Percentiles rank a stretch among this genome's conserved stretches.
Conservation (phyloP, 2,329 filamentous ascomycete species). For the Cordyceps pruinosa region DNA sequence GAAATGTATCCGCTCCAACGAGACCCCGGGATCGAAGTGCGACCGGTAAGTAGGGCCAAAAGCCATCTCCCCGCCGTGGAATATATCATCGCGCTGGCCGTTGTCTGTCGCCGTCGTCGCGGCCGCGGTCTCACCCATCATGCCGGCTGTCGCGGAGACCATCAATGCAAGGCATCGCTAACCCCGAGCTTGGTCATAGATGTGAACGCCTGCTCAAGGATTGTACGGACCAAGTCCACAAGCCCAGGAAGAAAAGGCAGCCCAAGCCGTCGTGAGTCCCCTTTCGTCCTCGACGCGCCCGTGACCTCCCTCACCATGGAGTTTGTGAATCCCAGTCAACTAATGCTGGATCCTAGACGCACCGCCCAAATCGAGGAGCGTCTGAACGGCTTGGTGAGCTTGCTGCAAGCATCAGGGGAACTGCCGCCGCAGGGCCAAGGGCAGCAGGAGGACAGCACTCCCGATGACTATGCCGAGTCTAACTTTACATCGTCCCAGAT, state of each 20-base stretch:
- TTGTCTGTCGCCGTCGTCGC: not conserved
- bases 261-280: conserved; percentile 42
- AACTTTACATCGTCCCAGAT: conserved; percentile 5
- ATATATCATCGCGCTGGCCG: not conserved
- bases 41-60: conserved; percentile 30
- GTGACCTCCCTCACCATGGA: not conserved
- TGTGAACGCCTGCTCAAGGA: conserved; percentile 43
- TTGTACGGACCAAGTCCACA: conserved; percentile 40
- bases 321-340: not conserved
- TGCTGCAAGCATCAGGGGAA: conserved; percentile 38
- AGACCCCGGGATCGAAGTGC: conserved; percentile 33
- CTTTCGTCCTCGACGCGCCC: not conserved
- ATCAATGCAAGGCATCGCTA: not conserved
- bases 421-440: conserved; percentile 16
- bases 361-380: conserved; percentile 44
- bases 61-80: not conserved
- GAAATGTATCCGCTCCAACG: conserved; percentile 40
- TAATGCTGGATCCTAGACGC: conserved; percentile 26
- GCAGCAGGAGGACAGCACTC: conserved; percentile 6
- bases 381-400: conserved; percentile 41
- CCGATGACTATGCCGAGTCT: conserved; percentile 5
- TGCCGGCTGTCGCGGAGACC: not conserved
- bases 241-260: conserved; percentile 45
- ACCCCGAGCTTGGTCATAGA: conserved; percentile 22
- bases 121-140: not conserved